Evolutionary conservation across 257 asterid genomes (phyloP), one percentile per base, ranked within the genome.

Genomic region (Capsicum pubescens): DNA sequence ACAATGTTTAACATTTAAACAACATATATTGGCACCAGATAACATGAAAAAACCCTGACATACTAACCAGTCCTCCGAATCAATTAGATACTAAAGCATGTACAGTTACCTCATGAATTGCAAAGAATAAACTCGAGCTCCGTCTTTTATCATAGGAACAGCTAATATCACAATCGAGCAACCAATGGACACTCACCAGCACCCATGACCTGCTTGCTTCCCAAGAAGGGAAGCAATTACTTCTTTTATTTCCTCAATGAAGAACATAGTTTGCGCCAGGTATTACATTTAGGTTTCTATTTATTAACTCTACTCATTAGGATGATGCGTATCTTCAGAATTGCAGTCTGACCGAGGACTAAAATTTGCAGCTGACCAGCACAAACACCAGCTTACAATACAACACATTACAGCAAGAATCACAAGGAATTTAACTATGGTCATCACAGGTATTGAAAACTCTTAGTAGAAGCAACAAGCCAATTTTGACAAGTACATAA

Each of bases 91-190:
- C 71, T 88, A 88, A 92, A 91, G 90, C 94, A 91, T 81, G 87
- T 93, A 87, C 95, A 82, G 92, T 97, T 95, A 97, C 99, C 99
- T 95, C 98, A 92, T 90, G 91, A 80, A 89, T 87, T 93, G 99
- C 95, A 91, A 93, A 92, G 97, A 90, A 87, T 90, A 87, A 91
- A 97, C 97, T 91, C 87, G 94, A 79, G 97, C 97, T 89, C 97
- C 99, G 89, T 92, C 98, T 89, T 93, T 84, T 89, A 93, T 91
- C 95, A 93, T 86, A 91, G 89, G 93, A 90, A 97, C 94, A 58
- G 98, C 93, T 88, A 93, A 90, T 92, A 88, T 92, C 96, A 93
- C 92, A 93, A 91, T 87, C 91, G 94, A 89, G 95, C 97, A 92
- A 91, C 87, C 91, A 93, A 90, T 88, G 91, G 91, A 91, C 97